Evolutionary conservation across 108 stramenopile genomes (phyloP).

Genomic region (Cyclotella cryptica): DNA sequence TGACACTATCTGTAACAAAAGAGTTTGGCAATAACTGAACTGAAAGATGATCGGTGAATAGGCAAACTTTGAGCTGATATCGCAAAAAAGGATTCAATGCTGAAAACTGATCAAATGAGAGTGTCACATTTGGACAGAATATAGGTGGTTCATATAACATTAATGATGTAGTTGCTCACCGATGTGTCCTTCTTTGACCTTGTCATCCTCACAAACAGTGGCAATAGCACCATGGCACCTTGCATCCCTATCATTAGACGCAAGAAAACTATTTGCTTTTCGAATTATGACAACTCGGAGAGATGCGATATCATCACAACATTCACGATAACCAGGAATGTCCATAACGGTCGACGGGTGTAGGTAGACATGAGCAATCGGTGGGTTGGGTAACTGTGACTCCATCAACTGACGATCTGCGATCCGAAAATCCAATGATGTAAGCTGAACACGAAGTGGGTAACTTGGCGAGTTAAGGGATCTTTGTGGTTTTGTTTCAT

Average conservation of each 20-base stretch:
- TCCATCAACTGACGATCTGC: neutral
- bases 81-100: slow-evolving; percentile 37
- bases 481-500: slow-evolving; percentile 4
- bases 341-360: slow-evolving; percentile 38
- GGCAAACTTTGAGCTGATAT: slow-evolving; percentile 40
- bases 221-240: slow-evolving; percentile 29
- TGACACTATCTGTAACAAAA: slow-evolving; percentile 25
- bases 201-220: slow-evolving; percentile 23
- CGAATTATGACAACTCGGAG: slow-evolving; percentile 24
- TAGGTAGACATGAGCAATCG: slow-evolving; percentile 22
- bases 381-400: slow-evolving; percentile 22
- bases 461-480: slow-evolving; percentile 20
- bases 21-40: slow-evolving; percentile 43
- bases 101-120: neutral
- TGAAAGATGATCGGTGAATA: slow-evolving; percentile 32
- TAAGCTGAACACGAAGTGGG: slow-evolving; percentile 43
- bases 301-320: slow-evolving; percentile 20
- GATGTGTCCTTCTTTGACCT: slow-evolving; percentile 34
- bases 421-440: slow-evolving; percentile 9
- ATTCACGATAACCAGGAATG: slow-evolving; percentile 43
- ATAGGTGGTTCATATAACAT: too few species aligned
- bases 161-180: neutral
- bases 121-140: too few species aligned
- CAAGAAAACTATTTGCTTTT: slow-evolving; percentile 10
- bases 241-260: slow-evolving; percentile 3